A percentile compares a stretch with the other conserved stretches of the same genome.
phyloP scores from a whole-genome alignment of 768 basidiomycete genomes.

The Mycena albidolilacea region DNA sequence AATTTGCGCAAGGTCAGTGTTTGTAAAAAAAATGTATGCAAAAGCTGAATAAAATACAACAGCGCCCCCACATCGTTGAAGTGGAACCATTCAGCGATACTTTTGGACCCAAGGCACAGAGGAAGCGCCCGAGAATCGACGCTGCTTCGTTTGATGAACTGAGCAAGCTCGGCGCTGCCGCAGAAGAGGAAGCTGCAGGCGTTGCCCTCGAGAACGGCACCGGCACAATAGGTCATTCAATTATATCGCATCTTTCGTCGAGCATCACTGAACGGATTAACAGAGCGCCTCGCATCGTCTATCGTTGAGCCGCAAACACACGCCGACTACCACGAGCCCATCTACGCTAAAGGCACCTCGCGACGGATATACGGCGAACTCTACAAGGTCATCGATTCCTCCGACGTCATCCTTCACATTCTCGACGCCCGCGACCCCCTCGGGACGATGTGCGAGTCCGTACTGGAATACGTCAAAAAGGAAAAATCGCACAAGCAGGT shows the following conservation, averaged over 20 bases:
- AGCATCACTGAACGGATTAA: slow-evolving; percentile 1
- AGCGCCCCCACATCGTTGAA: slow-evolving; percentile 95
- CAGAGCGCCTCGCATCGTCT: slow-evolving; percentile 66
- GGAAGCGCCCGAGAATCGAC: slow-evolving; percentile 90
- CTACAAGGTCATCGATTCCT: slow-evolving; percentile 99
- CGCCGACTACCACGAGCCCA: slow-evolving; percentile 89
- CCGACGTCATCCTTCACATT: slow-evolving; percentile 95
- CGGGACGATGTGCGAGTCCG: slow-evolving; percentile 95
- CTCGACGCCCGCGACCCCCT: slow-evolving; percentile 96
- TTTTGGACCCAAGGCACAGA: slow-evolving; percentile 95
- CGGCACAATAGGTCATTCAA: slow-evolving; percentile 60
- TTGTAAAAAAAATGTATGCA: neutral
- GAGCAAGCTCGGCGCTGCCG: slow-evolving; percentile 71
- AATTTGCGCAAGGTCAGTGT: slow-evolving; percentile 78
- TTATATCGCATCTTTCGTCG: neutral
- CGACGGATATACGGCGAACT: slow-evolving; percentile 97
- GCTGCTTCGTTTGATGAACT: slow-evolving; percentile 96
- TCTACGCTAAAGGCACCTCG: slow-evolving; percentile 96
- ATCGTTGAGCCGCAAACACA: slow-evolving; percentile 72
- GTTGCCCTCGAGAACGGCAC: slow-evolving; percentile 54
- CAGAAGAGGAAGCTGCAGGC: slow-evolving; percentile 67
- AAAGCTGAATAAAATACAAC: slow-evolving; percentile 28
- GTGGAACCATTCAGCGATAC: slow-evolving; percentile 96
- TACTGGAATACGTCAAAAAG: slow-evolving; percentile 93
- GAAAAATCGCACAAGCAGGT: slow-evolving; percentile 99